These are phyloP conservation scores for Lentinula edodes DNA, from an alignment of 768 basidiomycete species.

Conservation along the genomic window DNA sequence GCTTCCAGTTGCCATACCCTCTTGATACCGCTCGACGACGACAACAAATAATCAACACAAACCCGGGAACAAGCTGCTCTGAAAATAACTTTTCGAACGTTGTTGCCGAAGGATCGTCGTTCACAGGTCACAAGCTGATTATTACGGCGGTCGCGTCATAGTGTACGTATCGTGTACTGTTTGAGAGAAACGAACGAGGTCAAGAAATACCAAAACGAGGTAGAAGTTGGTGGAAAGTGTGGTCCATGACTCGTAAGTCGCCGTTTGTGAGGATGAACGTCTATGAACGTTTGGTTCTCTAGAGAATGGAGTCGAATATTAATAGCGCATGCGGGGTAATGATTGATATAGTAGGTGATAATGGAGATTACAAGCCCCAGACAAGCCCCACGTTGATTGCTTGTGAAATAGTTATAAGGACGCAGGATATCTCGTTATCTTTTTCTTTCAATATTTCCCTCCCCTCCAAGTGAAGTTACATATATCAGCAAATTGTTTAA, in stretches of 20 bases:
- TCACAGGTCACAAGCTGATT: not conserved
- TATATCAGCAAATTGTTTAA: too few species aligned
- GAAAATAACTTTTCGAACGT: not conserved
- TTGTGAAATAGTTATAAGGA: not conserved
- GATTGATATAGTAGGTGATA: not conserved
- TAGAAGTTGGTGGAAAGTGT: not conserved
- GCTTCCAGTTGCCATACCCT: too few species aligned
- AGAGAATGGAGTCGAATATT: not conserved
- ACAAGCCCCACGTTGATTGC: not conserved
- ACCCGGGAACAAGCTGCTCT: too few species aligned
- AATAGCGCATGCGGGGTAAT: not conserved
- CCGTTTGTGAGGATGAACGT: too few species aligned
- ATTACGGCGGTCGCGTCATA: not conserved
- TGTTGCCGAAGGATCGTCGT: not conserved
- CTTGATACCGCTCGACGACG: too few species aligned
- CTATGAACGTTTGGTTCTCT: not conserved
- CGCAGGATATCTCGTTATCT: too few species aligned
- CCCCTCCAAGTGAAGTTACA: not conserved
- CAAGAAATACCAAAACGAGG: not conserved
- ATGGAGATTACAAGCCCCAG: not conserved
- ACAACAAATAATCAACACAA: too few species aligned
- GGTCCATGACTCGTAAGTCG: too few species aligned
- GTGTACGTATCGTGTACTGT: not conserved
- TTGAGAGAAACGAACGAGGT: not conserved
- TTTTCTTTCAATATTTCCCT: not conserved